phyloP scores from a whole-genome alignment of 78 protist species.

The Dictyostelium firmibasis region DNA sequence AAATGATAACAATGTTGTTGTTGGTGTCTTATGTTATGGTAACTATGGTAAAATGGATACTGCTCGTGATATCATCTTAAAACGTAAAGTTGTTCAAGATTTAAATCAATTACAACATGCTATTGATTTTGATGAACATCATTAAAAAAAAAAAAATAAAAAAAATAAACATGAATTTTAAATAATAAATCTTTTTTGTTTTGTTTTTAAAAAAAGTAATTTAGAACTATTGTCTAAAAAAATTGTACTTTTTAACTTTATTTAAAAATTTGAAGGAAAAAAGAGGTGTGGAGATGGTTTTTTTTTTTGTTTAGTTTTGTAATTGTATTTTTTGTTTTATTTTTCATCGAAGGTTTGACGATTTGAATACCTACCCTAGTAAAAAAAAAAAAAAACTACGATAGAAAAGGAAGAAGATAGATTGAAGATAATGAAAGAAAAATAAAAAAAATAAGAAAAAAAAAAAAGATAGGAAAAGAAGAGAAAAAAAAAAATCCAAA shows the following conservation, averaged over 20 bases:
- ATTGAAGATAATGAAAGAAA: background rate
- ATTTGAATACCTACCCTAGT: background rate
- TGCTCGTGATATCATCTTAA: conserved; percentile 29
- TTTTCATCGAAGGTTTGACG: background rate
- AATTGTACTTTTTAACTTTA: background rate
- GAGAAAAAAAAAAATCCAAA: background rate
- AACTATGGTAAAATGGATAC: conserved; percentile 58
- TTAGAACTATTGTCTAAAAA: background rate
- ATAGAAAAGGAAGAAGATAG: background rate
- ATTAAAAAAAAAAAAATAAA: background rate
- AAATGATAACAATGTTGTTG: conserved; percentile 40
- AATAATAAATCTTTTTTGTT: too few relatives aligned
- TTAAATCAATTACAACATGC: conserved; percentile 54
- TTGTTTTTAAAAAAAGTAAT: background rate
- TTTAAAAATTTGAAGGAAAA: background rate
- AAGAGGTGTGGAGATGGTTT: background rate
- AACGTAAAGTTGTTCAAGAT: background rate
- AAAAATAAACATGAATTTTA: too few relatives aligned
- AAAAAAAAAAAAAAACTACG: background rate
- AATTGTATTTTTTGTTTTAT: background rate
- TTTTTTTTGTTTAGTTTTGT: background rate
- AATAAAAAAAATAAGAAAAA: background rate
- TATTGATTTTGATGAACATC: conserved; percentile 46
- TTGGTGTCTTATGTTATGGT: conserved; percentile 55
- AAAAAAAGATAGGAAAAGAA: background rate